Conservation (phyloP, 805 yeast species). For the Yarrowia sp. region DNA sequence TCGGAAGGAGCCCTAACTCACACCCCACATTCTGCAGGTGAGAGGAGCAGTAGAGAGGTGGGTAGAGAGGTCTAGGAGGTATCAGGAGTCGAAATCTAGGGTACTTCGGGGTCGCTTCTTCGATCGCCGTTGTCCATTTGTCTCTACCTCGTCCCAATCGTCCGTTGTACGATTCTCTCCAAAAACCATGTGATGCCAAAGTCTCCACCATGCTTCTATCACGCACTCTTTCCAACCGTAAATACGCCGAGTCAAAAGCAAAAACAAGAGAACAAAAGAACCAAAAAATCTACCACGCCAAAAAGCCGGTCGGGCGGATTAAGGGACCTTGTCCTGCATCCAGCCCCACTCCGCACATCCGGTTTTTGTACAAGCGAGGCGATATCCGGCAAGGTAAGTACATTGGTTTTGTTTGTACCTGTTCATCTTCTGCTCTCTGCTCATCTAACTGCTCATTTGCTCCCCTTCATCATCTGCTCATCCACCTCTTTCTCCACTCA, state of each 20-base stretch:
- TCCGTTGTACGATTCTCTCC: no score
- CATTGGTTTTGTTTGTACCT: no score
- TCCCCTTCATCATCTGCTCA: no score
- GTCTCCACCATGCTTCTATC: background rate
- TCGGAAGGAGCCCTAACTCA: conserved; percentile 3
- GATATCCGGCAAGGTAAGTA: no score
- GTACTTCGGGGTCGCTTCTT: background rate
- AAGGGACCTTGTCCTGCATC: no score
- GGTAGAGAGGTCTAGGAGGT: background rate
- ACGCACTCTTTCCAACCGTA: background rate
- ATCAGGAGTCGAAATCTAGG: background rate
- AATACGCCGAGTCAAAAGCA: background rate
- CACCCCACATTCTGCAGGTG: background rate
- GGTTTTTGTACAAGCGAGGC: background rate
- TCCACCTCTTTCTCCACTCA: no score
- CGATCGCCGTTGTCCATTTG: background rate
- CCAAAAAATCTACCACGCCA: no score
- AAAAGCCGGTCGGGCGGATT: conserved; percentile 16
- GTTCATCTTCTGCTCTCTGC: no score
- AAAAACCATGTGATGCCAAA: background rate
- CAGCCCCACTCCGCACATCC: conserved; percentile 20
- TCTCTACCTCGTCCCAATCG: background rate
- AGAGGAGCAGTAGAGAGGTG: background rate
- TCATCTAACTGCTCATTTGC: no score
- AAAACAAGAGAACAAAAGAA: no score